Conservation (phyloP, 1,284 basidiomycete genomes). For the Rhodotorula sp. region DNA sequence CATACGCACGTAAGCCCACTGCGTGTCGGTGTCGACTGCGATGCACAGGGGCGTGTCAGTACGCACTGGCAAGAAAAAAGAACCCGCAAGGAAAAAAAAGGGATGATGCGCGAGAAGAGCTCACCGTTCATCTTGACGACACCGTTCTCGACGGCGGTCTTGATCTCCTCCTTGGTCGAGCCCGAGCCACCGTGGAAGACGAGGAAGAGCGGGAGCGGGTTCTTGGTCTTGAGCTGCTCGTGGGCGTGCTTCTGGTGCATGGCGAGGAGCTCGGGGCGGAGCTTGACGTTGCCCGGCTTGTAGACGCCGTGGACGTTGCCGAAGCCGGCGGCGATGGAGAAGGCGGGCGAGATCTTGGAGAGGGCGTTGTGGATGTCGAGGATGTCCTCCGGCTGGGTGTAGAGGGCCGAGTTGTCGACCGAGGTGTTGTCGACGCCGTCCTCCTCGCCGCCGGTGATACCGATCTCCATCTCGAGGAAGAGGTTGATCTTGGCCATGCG, state of each 20-base stretch:
- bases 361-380: constrained; percentile 87
- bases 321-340: constrained; percentile 95
- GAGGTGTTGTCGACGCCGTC: constrained; percentile 90
- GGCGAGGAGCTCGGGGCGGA: constrained; percentile 85
- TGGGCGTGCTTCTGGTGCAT: constrained; percentile 85
- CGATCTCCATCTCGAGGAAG: constrained; percentile 99
- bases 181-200: constrained; percentile 99
- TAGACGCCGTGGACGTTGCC: constrained; percentile 96
- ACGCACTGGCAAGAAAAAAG: no score
- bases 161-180: constrained; percentile 94
- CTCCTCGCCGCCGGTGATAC: constrained; percentile 99
- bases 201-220: constrained; percentile 83
- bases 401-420: constrained; percentile 89
- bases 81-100: neutral
- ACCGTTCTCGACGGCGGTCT: constrained; percentile 84
- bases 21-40: constrained; percentile 50
- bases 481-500: constrained; percentile 86
- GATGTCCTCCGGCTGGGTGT: constrained; percentile 97
- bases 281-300: constrained; percentile 86
- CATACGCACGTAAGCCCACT: constrained; percentile 51
- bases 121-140: constrained; percentile 66
- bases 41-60: neutral
- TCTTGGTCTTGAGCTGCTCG: constrained; percentile 65
- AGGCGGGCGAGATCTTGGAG: constrained; percentile 82
- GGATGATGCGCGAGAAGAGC: neutral